Base-by-base conservation (phyloP, 257 asterid genomes). In the Salvia miltiorrhiza region DNA sequence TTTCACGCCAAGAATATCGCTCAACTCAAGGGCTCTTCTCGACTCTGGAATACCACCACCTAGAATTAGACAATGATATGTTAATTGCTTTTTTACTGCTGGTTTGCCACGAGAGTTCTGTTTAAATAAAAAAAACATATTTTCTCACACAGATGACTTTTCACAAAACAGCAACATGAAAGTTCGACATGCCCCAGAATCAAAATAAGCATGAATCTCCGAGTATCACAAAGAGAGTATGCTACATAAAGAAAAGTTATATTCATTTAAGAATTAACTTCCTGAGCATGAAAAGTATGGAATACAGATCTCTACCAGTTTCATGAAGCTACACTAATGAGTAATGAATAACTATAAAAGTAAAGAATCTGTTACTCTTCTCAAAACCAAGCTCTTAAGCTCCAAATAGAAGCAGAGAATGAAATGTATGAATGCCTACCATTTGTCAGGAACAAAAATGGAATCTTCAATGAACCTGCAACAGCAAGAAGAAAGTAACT, bases 21-120 rank as follows among this genome's bases (percentile, higher is more conserved):
- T 84, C 82, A 86, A 77, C 68, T 80, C 90, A 40, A 52, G 48
- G 62, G 93, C 90, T 77, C 88, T 74, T 73, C 79, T 82, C 57
- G 88, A 82, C 77, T 86, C 93, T 5, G 90, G 93, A 40, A 67
- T 75, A 44, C 90, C 93, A 69, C 90, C 93, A 67, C 93, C 93
- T 84, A 65, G n/a, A 52, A 57, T 21, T 59, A 73, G 17, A 72
- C 2, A 39, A 53, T 5, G 3, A 62, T 60, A 16, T 47, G 40
- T 66, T 40, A 70, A 19, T 45, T 44, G n/a, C 24, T 58, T 21
- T 24, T 32, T 33, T 49, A 40, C 37, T 11, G 21, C 41, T n/a
- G 13, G 19, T 13, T 48, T 72, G 59, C 1, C 49, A 37, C 3
- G 40, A 11, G 14, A 28, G 43, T 39, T 61, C 45, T 54, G 5